Evolutionary conservation across 805 yeast species (phyloP), one percentile per base, ranked within the genome.

Genomic region (Spathaspora boniae): DNA sequence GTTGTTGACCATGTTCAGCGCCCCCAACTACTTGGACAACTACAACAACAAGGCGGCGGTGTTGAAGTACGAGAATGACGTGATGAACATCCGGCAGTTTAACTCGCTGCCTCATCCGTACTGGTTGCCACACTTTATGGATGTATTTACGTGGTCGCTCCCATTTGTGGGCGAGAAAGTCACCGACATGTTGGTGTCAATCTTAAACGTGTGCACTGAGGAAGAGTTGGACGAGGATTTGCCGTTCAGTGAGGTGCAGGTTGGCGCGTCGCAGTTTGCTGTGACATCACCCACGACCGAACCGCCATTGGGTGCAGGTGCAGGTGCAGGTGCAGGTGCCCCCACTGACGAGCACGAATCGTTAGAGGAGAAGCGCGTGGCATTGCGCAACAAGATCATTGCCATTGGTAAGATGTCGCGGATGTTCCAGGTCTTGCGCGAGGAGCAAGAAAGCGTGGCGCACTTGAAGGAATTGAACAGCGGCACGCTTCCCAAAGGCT

Each of bases 131-230:
- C 88, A 88, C 58, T 86, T 89, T 51, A 87, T 89, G 95, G 97
- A 93, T 58, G 96, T 91, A 5, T 91, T 91, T 60, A 83, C 95
- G 8, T 93, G 98, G 98, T 86, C 96, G 2, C 68, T 91, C 38
- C 98, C 98, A 6, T 91, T 93, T 66, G 97, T 93, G 16, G 98
- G 97, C 15, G 96, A 91, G 57, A 86, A 93, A 54, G 85, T 89
- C 36, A 86, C 95, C 9, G 98, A 93, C 56, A 89, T 91, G 83
- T 71, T 91, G 53, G 84, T 87, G 16, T 77, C 93, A 1, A 85
- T 91, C 26, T 72, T 93, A 56, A 91, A 91, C 58, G 86, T 93
- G 38, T 91, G 98, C 65, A 85, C 97, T 0, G 95, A 89, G 53
- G 96, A 91, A 54, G 98, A 91, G 59, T 71, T 91, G 40, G 91